Evolutionary conservation across 106 monocot species (phyloP).

Genomic region (Apostasia ramifera): DNA sequence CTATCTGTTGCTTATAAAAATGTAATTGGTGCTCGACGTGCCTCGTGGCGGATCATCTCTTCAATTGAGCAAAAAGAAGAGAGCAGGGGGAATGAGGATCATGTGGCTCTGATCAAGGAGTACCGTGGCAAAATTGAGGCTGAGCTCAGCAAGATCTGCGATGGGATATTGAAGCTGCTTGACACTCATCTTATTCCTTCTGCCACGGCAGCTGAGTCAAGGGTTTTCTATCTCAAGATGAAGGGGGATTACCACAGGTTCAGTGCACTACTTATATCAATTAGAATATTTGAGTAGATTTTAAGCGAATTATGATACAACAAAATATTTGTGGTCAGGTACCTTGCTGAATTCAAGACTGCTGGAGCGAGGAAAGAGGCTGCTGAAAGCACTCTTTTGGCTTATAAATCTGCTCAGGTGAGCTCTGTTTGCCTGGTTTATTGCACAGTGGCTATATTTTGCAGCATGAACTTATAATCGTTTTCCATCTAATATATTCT

Average conservation of each 20-base stretch:
- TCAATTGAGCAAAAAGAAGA: slow-evolving; percentile 65
- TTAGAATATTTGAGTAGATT: not conserved
- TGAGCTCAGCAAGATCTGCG: slow-evolving; percentile 48
- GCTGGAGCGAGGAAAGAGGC: slow-evolving; percentile 47
- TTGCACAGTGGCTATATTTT: not conserved
- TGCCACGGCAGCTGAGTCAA: slow-evolving; percentile 33
- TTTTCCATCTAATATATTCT: no score
- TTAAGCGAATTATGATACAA: not conserved
- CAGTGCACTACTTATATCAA: not conserved
- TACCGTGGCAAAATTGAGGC: slow-evolving; percentile 47
- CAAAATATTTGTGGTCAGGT: slow-evolving; percentile 12
- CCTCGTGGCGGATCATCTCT: slow-evolving; percentile 53
- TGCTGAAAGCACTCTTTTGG: slow-evolving; percentile 34
- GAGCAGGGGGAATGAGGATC: slow-evolving; percentile 42
- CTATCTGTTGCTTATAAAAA: slow-evolving; percentile 54
- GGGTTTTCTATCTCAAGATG: slow-evolving; percentile 60
- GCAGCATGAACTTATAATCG: not conserved
- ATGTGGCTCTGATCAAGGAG: slow-evolving; percentile 33
- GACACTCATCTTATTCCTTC: slow-evolving; percentile 49
- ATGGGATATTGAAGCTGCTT: slow-evolving; percentile 41
- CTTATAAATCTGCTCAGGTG: slow-evolving; percentile 47
- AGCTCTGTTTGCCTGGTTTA: not conserved
- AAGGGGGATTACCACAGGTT: slow-evolving; percentile 61
- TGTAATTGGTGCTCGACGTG: slow-evolving; percentile 42
- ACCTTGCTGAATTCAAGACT: slow-evolving; percentile 49